A percentile compares a stretch with the other conserved stretches of the same genome.
These are phyloP conservation scores for Podospora comata DNA, from an alignment of 495 filamentous ascomycete genomes.

Conservation along the genomic window DNA sequence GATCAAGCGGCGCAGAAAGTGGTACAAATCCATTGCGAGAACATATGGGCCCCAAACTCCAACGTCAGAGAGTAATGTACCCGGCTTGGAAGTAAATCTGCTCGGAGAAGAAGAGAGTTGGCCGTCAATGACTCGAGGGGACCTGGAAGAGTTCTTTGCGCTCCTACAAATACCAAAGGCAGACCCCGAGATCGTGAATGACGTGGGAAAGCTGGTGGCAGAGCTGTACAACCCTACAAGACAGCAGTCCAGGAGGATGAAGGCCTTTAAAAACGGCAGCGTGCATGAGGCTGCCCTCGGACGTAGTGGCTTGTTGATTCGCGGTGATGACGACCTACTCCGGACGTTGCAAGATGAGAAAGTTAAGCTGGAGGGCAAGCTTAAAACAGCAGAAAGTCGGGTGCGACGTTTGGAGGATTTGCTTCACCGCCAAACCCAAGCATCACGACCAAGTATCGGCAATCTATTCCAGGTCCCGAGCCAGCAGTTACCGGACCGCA, in stretches of 20 bases:
- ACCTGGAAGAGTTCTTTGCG: constrained; percentile 64
- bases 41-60: constrained; percentile 40
- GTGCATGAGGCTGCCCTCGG: constrained; percentile 80
- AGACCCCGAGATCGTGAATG: constrained; percentile 45
- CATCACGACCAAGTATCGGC: constrained; percentile 64
- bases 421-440: constrained; percentile 78
- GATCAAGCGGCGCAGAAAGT: constrained; percentile 78
- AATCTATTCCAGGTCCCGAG: constrained; percentile 56
- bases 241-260: constrained; percentile 70
- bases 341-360: constrained; percentile 73
- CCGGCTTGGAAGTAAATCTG: constrained; percentile 81
- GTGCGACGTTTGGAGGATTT: constrained; percentile 90
- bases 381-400: constrained; percentile 86
- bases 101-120: constrained; percentile 74
- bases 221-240: constrained; percentile 72
- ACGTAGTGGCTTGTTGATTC: constrained; percentile 72
- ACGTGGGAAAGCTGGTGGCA: constrained; percentile 56
- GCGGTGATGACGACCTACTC: constrained; percentile 76
- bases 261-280: constrained; percentile 94
- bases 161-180: constrained; percentile 53
- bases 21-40: constrained; percentile 76
- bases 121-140: constrained; percentile 62
- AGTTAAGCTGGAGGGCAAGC: constrained; percentile 68
- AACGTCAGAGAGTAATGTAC: constrained; percentile 48
- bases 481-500: constrained; percentile 38